Conservation (phyloP, 176 grass and related monocot species). For the Triticum urartu region DNA sequence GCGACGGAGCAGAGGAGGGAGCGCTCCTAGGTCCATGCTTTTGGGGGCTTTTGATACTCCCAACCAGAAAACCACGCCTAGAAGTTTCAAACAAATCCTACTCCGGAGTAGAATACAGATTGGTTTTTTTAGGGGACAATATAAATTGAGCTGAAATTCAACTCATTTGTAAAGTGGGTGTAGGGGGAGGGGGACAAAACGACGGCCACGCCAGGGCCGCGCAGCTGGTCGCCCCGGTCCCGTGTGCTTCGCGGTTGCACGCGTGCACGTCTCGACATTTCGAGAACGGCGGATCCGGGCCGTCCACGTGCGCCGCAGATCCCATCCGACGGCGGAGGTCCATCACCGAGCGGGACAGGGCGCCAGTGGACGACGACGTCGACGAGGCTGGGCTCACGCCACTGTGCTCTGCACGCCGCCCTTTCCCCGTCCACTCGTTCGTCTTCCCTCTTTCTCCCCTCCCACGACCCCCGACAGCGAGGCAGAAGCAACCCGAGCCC, state of each 20-base stretch:
- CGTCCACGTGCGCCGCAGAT: neutral
- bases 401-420: neutral
- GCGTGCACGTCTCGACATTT: neutral
- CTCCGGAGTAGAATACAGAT: no score
- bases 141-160: no score
- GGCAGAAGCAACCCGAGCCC: conserved; percentile 9
- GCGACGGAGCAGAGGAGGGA: no score
- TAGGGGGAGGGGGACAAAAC: no score
- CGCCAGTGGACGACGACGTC: neutral
- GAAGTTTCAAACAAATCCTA: no score
- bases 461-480: neutral
- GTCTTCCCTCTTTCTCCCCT: neutral
- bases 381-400: neutral
- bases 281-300: neutral
- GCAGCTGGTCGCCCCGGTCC: neutral
- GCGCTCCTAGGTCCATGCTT: no score
- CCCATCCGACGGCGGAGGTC: neutral
- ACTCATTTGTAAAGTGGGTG: no score
- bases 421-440: conserved; percentile 49
- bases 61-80: no score
- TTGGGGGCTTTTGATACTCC: no score
- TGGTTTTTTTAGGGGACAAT: no score
- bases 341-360: neutral
- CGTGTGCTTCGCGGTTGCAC: neutral
- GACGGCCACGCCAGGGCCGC: neutral